These are phyloP conservation scores for Shiraia bambusicola DNA, from an alignment of 2,329 filamentous ascomycete genomes.

Conservation along the genomic window DNA sequence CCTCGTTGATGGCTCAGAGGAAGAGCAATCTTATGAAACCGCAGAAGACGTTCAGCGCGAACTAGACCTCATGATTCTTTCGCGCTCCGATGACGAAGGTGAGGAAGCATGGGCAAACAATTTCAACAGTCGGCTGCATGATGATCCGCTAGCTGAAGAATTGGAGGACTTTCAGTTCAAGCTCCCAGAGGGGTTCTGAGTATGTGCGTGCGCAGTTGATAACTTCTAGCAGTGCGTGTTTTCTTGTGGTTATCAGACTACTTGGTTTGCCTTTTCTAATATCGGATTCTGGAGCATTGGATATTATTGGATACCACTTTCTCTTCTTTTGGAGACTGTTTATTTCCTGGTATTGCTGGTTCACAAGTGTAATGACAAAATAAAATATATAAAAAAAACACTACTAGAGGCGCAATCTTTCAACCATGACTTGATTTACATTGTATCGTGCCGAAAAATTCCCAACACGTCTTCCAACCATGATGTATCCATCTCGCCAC, in stretches of 20 bases:
- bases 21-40: slow-evolving; percentile 27
- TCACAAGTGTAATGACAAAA: no score
- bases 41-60: slow-evolving; percentile 40
- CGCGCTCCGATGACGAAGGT: slow-evolving; percentile 30
- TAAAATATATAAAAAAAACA: no score
- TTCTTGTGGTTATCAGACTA: background rate
- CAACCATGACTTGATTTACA: no score
- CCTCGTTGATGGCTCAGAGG: slow-evolving; percentile 24
- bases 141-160: slow-evolving; percentile 32
- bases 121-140: slow-evolving; percentile 30
- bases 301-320: slow-evolving; percentile 15
- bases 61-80: slow-evolving; percentile 31
- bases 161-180: slow-evolving; percentile 34
- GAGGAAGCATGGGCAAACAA: slow-evolving; percentile 35
- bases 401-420: no score
- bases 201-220: no score
- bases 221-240: no score
- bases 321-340: background rate
- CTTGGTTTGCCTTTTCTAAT: slow-evolving; percentile 1
- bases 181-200: slow-evolving; percentile 35
- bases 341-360: no score
- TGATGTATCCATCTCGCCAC: no score
- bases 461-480: no score
- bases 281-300: slow-evolving; percentile 5
- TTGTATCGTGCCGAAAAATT: no score